Conservation (phyloP, 495 filamentous ascomycete genomes). For the Poronia punctata region DNA sequence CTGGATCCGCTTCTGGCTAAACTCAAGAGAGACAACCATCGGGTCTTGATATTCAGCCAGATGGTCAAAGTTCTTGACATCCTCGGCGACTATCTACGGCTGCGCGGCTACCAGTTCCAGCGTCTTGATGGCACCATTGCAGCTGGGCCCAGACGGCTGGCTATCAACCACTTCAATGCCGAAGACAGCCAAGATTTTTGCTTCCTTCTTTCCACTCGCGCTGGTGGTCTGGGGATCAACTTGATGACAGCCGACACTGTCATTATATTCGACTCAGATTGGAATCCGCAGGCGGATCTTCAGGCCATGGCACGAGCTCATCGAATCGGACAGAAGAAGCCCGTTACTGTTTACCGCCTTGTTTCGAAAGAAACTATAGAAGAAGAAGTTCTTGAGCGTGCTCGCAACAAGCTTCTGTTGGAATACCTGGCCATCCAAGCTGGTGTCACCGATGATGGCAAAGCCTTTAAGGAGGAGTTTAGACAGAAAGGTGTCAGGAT, state of each 20-base stretch:
- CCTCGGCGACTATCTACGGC: conserved; percentile 82
- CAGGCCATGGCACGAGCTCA: conserved; percentile 98
- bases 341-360: conserved; percentile 89
- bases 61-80: conserved; percentile 99
- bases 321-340: conserved; percentile 91
- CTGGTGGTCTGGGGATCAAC: conserved; percentile 95
- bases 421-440: conserved; percentile 97
- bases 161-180: conserved; percentile 97
- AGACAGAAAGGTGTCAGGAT: conserved; percentile 47
- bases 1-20: conserved; percentile 89
- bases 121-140: conserved; percentile 92
- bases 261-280: conserved; percentile 96
- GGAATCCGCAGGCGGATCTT: conserved; percentile 97
- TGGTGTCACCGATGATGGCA: conserved; percentile 88
- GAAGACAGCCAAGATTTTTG: conserved; percentile 91
- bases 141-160: conserved; percentile 72
- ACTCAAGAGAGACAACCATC: conserved; percentile 82
- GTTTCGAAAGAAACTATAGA: conserved; percentile 98
- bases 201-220: conserved; percentile 90
- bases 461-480: conserved; percentile 57
- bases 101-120: conserved; percentile 86
- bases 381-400: conserved; percentile 92
- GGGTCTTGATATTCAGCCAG: conserved; percentile 96
- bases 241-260: conserved; percentile 98
- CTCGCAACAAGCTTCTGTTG: conserved; percentile 96